Evolutionary conservation across 108 stramenopile species (phyloP), one percentile per base, ranked within the genome.

Genomic region (Cyclotella sp.): DNA sequence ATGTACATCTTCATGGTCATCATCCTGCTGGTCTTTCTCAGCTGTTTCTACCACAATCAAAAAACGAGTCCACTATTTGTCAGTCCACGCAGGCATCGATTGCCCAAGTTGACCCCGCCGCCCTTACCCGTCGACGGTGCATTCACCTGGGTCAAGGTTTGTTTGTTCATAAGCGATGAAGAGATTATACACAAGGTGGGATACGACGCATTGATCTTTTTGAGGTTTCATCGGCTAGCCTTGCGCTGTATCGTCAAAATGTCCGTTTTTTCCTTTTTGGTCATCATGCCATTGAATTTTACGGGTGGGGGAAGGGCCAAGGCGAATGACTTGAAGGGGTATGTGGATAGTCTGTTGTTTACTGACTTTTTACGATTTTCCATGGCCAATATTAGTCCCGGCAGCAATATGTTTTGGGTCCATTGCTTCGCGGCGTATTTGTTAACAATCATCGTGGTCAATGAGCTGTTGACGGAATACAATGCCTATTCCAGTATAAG

Each of bases 181-280:
- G 94, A 92, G 85, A 94, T 96, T 57, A 93, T 94, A 66, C 85
- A 89, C 59, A 89, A 92, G n/a, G 89, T 96, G 54, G 95, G 95
- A 34, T 96, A 88, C 68, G 95, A 96, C 84, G 75, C 93, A 0
- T 83, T 96, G 53, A 89, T 96, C 22, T 96, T 96, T 69, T 62
- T 96, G 7, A 78, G 95, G 18, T 96, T 96, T 55, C 95, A 96
- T 77, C 86, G 95, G 3, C 73, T 96, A 54, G 91, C 95, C 0
- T 79, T 96, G 40, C 70, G 95, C 29, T 93, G 91, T 74, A 92
- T 96, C 75, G 89, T 96, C 59, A 94, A 96, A 84, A 94, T 96
- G 91, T 88, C 85, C 52, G 73, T 96, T 24, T 94, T 96, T 70
- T 89, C 89, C 21, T 96, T 94, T 75, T 34, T 89, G 7, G 93